Conservation (phyloP, 306 rosid species). For the Corylus avellana region DNA sequence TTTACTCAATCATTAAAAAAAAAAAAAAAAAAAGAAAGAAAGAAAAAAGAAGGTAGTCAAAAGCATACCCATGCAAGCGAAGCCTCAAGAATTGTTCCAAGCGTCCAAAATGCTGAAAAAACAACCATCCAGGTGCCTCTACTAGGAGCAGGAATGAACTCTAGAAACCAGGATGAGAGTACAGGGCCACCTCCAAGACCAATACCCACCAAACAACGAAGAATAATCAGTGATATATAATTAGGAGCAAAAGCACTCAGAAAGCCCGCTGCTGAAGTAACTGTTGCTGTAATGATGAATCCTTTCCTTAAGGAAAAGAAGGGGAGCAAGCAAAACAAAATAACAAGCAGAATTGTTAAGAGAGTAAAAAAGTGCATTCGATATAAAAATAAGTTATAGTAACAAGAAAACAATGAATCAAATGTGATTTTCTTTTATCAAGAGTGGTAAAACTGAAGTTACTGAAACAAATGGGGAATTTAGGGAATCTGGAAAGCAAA, state of each 20-base stretch:
- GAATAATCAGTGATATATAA: conserved; percentile 46
- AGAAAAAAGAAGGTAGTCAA: conserved; percentile 15
- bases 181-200: conserved; percentile 99
- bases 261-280: conserved; percentile 79
- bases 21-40: too few species aligned
- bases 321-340: conserved; percentile 16
- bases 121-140: conserved; percentile 99
- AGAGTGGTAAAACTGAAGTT: neutral
- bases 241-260: conserved; percentile 86
- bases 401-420: neutral
- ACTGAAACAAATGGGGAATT: neutral
- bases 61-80: conserved; percentile 91
- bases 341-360: conserved; percentile 20
- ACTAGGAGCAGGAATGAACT: conserved; percentile 89
- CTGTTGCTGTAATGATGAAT: conserved; percentile 75
- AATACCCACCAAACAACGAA: conserved; percentile 85
- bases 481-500: neutral
- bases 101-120: conserved; percentile 90
- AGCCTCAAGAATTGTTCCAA: conserved; percentile 93
- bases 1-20: too few species aligned
- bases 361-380: neutral
- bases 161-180: conserved; percentile 86
- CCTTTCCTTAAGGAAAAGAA: conserved; percentile 72
- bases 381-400: neutral
- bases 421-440: neutral